Base-by-base conservation (phyloP, 2,329 filamentous ascomycete genomes). In the Teratosphaeriaceae sp. region DNA sequence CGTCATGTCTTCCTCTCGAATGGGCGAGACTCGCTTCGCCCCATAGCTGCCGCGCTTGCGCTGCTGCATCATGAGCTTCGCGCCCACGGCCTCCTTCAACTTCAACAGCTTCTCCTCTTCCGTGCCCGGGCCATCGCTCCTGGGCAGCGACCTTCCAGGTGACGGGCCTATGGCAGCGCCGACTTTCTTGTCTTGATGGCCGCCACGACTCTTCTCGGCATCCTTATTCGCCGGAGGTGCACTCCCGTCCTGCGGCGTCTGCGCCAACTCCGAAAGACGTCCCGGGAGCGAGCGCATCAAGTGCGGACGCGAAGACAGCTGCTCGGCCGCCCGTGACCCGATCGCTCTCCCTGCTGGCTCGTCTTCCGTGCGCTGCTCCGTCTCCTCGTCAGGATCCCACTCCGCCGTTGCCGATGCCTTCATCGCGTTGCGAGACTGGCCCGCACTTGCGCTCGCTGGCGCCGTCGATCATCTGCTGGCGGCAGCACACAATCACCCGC, bases 41-140 rank as follows among this genome's bases (percentile, higher is more conserved):
- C 48, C 48, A 39, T 51, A 42, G 42, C 49, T 52, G 42, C 45
- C 47, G 36, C 52, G 46, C 37, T 46, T 54, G 26, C 69, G 63
- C 51, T 67, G 59, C 45, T 67, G 61, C 44, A 66, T 60, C 45
- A 66, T 50, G 46, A 70, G 53, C 49, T 64, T 67, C 39, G 65
- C 57, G 51, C 68, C 65, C 38, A 70, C 60, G 15, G 58, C 58
- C 27, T 54, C 62, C 38, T 62, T 65, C 49, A 71, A 51, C 16
- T 65, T 57, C 51, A 50, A 51, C 35, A 61, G 44, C 30, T 50
- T 50, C 40, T 51, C 55, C 35, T 58, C 54, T 33, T 52, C 49
- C 23, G 40, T 38, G 24, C 35, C 41, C 7, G 34, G 31, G 8
- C 38, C 24, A 12, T 30, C 19, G 21, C 38, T n/a, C 19, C 16